These are phyloP conservation scores for Isochrysis galbana DNA, from an alignment of 78 protist genomes.

Conservation along the genomic window DNA sequence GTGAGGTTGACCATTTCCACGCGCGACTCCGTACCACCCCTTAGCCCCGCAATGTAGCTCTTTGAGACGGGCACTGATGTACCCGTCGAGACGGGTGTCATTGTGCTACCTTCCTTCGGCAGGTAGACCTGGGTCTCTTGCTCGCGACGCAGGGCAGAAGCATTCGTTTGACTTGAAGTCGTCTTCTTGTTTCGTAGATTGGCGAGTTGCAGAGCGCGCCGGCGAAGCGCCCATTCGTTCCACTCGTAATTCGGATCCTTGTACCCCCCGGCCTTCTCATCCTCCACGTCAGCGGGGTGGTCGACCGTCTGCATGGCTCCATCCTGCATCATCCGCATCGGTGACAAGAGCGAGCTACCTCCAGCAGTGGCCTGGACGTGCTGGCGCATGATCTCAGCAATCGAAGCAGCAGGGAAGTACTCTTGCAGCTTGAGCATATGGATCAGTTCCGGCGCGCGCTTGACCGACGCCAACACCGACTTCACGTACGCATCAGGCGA, in stretches of 20 bases:
- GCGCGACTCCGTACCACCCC: neutral
- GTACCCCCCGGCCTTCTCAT: too few species aligned
- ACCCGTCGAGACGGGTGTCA: constrained; percentile 24
- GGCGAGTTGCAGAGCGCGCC: constrained; percentile 57
- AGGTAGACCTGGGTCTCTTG: constrained; percentile 53
- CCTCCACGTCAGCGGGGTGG: constrained; percentile 19
- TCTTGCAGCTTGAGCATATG: constrained; percentile 8
- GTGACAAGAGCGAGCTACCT: neutral
- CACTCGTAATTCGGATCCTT: constrained; percentile 52
- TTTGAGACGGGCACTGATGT: neutral
- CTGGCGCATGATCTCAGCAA: neutral
- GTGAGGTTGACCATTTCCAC: constrained; percentile 14
- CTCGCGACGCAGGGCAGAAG: constrained; percentile 39
- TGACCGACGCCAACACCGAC: neutral
- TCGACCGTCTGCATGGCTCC: neutral
- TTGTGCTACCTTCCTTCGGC: constrained; percentile 34
- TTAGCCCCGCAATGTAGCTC: constrained; percentile 10
- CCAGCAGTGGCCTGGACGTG: neutral
- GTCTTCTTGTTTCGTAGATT: constrained; percentile 56
- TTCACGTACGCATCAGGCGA: neutral
- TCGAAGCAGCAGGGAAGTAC: neutral
- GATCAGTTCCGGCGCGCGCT: constrained; percentile 21
- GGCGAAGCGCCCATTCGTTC: constrained; percentile 69
- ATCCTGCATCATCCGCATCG: neutral
- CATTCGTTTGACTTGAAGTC: constrained; percentile 35